A percentile compares a stretch with the other conserved stretches of the same genome.
Conservation (phyloP, 1,139 yeast species). For the Yamadazyma friedrichii region DNA sequence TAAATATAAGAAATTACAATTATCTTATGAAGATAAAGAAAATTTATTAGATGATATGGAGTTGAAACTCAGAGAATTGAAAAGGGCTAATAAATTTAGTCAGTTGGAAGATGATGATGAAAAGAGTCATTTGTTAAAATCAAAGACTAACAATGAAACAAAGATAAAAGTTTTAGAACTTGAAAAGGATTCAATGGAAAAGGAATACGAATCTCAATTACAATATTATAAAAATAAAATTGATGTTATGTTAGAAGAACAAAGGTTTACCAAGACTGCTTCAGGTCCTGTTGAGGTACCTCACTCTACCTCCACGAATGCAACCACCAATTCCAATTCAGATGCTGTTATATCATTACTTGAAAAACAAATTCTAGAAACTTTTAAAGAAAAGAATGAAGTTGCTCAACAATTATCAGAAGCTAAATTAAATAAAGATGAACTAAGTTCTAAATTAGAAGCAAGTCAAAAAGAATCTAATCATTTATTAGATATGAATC, state of each 20-base stretch:
- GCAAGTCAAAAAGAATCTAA: slow-evolving; percentile 6
- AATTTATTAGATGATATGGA: slow-evolving; percentile 29
- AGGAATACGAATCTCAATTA: slow-evolving; percentile 31
- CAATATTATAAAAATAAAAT: slow-evolving; percentile 24
- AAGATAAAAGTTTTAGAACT: slow-evolving; percentile 32
- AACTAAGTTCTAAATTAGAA: slow-evolving; percentile 7
- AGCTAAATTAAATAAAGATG: not conserved
- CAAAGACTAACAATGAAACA: slow-evolving; percentile 33
- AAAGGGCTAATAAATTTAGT: slow-evolving; percentile 20
- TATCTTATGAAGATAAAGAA: slow-evolving; percentile 30
- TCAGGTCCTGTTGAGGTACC: too few relatives aligned
- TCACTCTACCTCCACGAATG: slow-evolving; percentile 1
- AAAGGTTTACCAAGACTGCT: slow-evolving; percentile 3
- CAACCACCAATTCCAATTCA: slow-evolving; percentile 2
- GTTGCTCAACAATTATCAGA: slow-evolving; percentile 3
- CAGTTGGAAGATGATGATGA: slow-evolving; percentile 29
- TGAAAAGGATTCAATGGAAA: slow-evolving; percentile 34
- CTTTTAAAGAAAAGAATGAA: slow-evolving; percentile 15
- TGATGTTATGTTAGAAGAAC: slow-evolving; percentile 12
- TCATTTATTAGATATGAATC: slow-evolving; percentile 12
- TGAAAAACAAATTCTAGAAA: slow-evolving; percentile 35
- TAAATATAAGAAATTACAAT: slow-evolving; percentile 25
- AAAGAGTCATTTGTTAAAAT: slow-evolving; percentile 28
- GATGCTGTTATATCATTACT: slow-evolving; percentile 26
- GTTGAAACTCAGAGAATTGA: slow-evolving; percentile 24